Conservation (phyloP, 352 stramenopile species). For the Pythium insidiosum region DNA sequence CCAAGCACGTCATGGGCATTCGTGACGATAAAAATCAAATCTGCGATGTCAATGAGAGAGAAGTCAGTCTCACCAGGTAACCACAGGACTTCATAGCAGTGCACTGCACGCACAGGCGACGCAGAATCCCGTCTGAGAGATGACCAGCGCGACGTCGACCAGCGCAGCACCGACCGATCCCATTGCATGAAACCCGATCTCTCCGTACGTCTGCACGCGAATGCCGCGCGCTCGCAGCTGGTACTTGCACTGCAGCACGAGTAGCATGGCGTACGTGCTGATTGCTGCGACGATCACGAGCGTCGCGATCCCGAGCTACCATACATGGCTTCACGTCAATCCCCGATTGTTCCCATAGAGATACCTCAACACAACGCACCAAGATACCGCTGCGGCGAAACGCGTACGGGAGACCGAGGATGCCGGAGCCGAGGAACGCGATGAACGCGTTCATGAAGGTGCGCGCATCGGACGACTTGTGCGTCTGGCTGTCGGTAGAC, state of each 20-base stretch:
- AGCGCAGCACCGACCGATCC: conserved; percentile 52
- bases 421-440: conserved; percentile 87
- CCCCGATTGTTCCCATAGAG: neutral
- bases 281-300: conserved; percentile 38
- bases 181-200: conserved; percentile 78
- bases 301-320: conserved; percentile 47
- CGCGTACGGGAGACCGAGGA: conserved; percentile 86
- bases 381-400: conserved; percentile 86
- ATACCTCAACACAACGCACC: conserved; percentile 17
- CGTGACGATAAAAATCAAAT: conserved; percentile 89
- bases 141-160: conserved; percentile 80
- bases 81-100: no score
- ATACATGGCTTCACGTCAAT: neutral
- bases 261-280: conserved; percentile 66
- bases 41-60: no score
- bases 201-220: conserved; percentile 65
- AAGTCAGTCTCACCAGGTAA: no score
- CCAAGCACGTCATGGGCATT: conserved; percentile 78
- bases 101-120: conserved; percentile 69
- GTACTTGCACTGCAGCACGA: conserved; percentile 80
- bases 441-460: conserved; percentile 84
- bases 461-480: conserved; percentile 49
- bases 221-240: conserved; percentile 46
- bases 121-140: conserved; percentile 86
- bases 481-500: no score